Conservation (phyloP, 1,284 basidiomycete species). For the Ceratobasidium theobromae region DNA sequence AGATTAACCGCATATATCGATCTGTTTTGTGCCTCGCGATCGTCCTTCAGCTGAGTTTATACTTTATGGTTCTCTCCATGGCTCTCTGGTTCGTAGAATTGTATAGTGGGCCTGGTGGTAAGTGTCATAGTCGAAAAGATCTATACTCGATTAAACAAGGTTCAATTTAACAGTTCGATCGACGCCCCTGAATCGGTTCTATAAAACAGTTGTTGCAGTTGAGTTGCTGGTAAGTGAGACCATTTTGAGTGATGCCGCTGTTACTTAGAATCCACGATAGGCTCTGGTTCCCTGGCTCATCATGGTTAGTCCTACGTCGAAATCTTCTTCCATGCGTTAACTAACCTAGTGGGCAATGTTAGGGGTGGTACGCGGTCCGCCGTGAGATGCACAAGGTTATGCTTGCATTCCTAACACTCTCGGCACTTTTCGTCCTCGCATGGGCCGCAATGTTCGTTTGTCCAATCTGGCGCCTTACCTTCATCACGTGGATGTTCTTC, state of each 20-base stretch:
- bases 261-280: slow-evolving; percentile 44
- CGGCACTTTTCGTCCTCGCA: slow-evolving; percentile 57
- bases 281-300: slow-evolving; percentile 68
- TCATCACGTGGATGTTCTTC: slow-evolving; percentile 69
- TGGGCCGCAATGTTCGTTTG: slow-evolving; percentile 69
- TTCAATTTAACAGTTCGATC: too few species aligned
- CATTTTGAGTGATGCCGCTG: background rate
- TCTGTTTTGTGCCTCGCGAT: slow-evolving; percentile 69
- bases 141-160: too few species aligned
- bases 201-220: slow-evolving; percentile 57
- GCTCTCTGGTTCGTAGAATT: slow-evolving; percentile 76
- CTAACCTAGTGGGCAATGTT: slow-evolving; percentile 45
- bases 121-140: too few species aligned
- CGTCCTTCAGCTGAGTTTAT: slow-evolving; percentile 68
- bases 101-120: slow-evolving; percentile 61
- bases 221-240: slow-evolving; percentile 57
- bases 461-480: slow-evolving; percentile 67
- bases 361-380: slow-evolving; percentile 75
- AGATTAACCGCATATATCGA: slow-evolving; percentile 67
- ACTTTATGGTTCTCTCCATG: slow-evolving; percentile 70
- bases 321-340: slow-evolving; percentile 21
- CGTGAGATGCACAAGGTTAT: slow-evolving; percentile 61
- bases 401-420: slow-evolving; percentile 62
- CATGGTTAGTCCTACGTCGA: slow-evolving; percentile 46
- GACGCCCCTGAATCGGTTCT: too few species aligned